These are phyloP conservation scores for Erysiphe pulchra DNA, from an alignment of 2,329 filamentous ascomycete species.

Conservation along the genomic window DNA sequence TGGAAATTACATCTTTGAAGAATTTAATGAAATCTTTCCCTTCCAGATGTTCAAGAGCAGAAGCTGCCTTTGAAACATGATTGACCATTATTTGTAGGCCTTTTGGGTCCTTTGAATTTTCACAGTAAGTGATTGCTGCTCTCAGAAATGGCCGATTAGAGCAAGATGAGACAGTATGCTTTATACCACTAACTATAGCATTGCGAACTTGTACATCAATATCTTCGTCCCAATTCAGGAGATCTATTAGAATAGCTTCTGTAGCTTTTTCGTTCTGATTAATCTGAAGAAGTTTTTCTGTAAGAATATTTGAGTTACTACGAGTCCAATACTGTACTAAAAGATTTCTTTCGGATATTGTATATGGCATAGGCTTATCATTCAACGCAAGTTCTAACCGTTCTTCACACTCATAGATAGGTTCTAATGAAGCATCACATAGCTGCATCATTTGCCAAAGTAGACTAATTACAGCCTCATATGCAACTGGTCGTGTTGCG, in stretches of 20 bases:
- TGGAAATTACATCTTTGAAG: conserved; percentile 9
- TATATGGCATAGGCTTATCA: conserved; percentile 18
- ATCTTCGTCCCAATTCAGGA: conserved; percentile 25
- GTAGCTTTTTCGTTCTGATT: conserved; percentile 28
- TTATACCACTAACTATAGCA: conserved; percentile 11
- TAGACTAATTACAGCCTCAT: conserved; percentile 25
- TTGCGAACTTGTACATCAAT: conserved; percentile 26
- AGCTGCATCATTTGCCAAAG: conserved; percentile 15
- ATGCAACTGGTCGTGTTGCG: conserved; percentile 25
- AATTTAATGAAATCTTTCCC: conserved; percentile 12
- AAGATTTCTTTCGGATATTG: conserved; percentile 20
- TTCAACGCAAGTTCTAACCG: conserved; percentile 15
- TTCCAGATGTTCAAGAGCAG: conserved; percentile 9
- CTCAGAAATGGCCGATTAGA: conserved; percentile 9
- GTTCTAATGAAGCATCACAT: conserved; percentile 7
- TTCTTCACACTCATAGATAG: conserved; percentile 17
- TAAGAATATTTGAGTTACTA: conserved; percentile 22
- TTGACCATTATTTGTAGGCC: conserved; percentile 5
- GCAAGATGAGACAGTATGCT: conserved; percentile 3
- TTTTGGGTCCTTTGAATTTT: conserved; percentile 7
- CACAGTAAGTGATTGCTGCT: conserved; percentile 11
- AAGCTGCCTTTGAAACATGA: conserved; percentile 7
- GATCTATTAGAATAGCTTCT: conserved; percentile 27
- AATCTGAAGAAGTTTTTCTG: conserved; percentile 38
- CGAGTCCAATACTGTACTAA: conserved; percentile 20